Base-by-base conservation (phyloP, 202 grass and related monocot genomes). In the Elaeis oleifera region DNA sequence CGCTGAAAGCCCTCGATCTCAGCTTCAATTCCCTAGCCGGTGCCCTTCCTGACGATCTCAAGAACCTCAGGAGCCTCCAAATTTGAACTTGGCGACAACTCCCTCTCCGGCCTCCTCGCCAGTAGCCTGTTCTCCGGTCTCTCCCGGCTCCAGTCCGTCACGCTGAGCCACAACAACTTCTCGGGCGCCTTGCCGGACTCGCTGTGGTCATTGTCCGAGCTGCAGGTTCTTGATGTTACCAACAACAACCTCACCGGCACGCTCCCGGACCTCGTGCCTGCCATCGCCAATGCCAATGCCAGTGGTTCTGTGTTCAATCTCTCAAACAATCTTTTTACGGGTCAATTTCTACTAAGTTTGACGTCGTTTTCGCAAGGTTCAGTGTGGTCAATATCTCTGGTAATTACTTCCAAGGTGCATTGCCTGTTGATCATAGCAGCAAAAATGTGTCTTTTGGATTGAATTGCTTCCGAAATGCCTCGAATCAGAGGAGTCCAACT, bases 321-420 rank as follows among this genome's bases (percentile, higher is more conserved):
- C 51, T 89, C 94, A 0, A 75, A 60, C 69, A 99, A 99, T 58
- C 71, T 88, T 23, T 72, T 59, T 89, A 89, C 15, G 78, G 88
- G 18, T 15, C 9, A 0, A 53, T 99, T 63, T 79, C 88, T 26
- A 64, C 71, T 16, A n/a, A 69, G 19, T 94, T 99, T 73, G 22
- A 65, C 21, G 59, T 64, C 18, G 59, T 89, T 32, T 94, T 94
- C 63, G 29, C 54, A 14, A 23, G 51, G 56, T 61, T 72, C 61
- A 16, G 5, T 16, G 60, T 49, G 53, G 80, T 73, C 56, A 75
- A 99, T 71, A 72, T 99, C 63, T 89, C 88, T 4, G 72, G 28
- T 44, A 94, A 99, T 57, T 99, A 92, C 80, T 94, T 94, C 21
- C 70, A 82, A 1, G 84, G 94, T 63, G 71, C 63, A 13, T 65